Evolutionary conservation across 768 basidiomycete species (phyloP).

Genomic region (Phaffia australis): DNA sequence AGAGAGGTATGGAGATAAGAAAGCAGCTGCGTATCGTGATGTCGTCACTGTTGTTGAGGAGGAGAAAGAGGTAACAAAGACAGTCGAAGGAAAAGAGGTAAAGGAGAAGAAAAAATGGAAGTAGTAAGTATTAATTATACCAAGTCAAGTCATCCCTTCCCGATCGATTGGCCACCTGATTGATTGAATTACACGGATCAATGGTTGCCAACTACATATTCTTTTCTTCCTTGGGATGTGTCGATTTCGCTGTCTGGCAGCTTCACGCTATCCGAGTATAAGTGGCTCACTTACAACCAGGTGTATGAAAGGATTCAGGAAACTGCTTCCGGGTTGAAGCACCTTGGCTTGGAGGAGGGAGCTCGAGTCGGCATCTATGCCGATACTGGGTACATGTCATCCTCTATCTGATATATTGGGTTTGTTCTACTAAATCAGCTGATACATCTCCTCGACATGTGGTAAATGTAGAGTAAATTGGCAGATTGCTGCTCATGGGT

Average conservation of each 20-base stretch:
- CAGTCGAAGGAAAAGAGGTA: conserved; percentile 30
- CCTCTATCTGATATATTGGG: background rate
- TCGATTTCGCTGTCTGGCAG: conserved; percentile 25
- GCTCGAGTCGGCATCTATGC: conserved; percentile 36
- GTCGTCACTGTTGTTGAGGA: conserved; percentile 36
- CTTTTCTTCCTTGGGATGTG: background rate
- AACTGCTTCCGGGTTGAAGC: conserved; percentile 31
- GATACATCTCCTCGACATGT: background rate
- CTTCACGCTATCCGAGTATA: conserved; percentile 36
- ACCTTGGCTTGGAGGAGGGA: conserved; percentile 28
- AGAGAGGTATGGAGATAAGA: conserved; percentile 32
- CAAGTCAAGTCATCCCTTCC: background rate
- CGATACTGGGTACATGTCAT: conserved; percentile 30
- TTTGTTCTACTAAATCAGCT: background rate
- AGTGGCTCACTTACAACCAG: conserved; percentile 33
- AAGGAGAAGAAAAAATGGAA: conserved; percentile 38
- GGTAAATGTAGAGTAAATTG: conserved; percentile 30
- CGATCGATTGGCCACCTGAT: background rate
- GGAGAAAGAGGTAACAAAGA: conserved; percentile 33
- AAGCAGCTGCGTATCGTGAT: conserved; percentile 31
- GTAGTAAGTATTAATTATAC: conserved; percentile 30
- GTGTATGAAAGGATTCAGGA: conserved; percentile 27
- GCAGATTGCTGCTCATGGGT: conserved; percentile 30
- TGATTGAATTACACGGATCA: background rate
- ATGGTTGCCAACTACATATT: background rate